Conservation (phyloP, 2,329 filamentous ascomycete genomes). For the Monosporascus sp. region DNA sequence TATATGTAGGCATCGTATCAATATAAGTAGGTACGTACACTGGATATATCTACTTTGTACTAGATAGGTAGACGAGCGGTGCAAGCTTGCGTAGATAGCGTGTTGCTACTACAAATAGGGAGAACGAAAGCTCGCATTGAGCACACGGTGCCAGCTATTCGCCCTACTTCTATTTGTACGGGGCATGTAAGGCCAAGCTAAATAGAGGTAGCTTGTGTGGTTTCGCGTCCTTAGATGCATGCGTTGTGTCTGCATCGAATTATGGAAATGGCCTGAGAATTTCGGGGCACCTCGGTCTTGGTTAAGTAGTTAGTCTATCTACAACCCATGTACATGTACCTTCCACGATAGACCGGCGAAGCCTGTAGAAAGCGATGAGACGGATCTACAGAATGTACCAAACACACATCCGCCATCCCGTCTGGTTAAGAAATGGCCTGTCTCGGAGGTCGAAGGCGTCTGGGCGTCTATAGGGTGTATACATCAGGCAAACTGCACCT, state of each 20-base stretch:
- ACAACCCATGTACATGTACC: not conserved
- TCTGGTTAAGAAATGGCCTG: too few species aligned
- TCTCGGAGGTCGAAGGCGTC: too few species aligned
- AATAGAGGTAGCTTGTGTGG: not conserved
- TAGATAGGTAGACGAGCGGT: not conserved
- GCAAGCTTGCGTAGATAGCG: not conserved
- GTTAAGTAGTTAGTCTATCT: not conserved
- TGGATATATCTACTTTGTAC: not conserved
- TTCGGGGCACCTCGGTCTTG: not conserved
- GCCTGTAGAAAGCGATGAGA: too few species aligned
- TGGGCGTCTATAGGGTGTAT: too few species aligned
- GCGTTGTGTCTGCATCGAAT: not conserved
- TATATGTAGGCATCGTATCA: not conserved
- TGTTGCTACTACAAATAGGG: too few species aligned
- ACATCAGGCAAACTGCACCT: too few species aligned
- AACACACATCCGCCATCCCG: too few species aligned
- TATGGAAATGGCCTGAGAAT: not conserved
- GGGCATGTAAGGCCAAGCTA: not conserved
- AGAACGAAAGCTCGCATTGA: too few species aligned
- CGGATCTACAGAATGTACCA: too few species aligned
- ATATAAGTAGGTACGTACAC: not conserved
- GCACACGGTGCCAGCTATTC: not conserved
- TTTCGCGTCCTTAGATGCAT: not conserved
- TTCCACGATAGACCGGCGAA: not conserved
- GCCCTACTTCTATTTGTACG: not conserved